Evolutionary conservation across 176 grass and related monocot genomes (phyloP).

Genomic region (Aegilops bicornis): DNA sequence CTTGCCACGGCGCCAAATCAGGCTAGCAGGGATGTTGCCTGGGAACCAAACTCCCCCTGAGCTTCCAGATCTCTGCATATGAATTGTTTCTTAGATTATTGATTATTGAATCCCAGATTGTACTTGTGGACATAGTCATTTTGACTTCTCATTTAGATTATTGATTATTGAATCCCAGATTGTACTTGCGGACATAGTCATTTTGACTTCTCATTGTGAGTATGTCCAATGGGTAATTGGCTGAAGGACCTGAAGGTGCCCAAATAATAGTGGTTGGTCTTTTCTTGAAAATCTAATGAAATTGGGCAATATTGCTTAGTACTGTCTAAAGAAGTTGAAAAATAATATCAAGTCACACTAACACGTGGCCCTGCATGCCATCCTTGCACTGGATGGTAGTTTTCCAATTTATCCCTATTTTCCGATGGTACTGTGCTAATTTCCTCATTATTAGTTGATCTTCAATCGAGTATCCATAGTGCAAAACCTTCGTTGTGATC

Average conservation of each 20-base stretch:
- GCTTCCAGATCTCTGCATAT: too few species aligned
- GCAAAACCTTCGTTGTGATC: constrained; percentile 6
- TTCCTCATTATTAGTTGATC: not conserved
- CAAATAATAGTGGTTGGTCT: not conserved
- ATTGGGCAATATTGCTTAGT: not conserved
- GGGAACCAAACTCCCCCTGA: too few species aligned
- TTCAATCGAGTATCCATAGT: not conserved
- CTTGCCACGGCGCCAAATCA: too few species aligned
- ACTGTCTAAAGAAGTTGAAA: constrained; percentile 2
- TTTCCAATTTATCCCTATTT: not conserved
- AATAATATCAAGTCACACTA: not conserved
- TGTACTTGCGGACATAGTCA: too few species aligned
- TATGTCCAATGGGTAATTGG: too few species aligned
- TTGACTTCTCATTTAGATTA: too few species aligned
- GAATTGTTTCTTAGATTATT: too few species aligned
- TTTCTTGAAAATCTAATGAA: not conserved
- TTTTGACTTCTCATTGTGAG: too few species aligned
- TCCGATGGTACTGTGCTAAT: not conserved
- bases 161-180: too few species aligned
- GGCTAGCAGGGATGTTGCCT: too few species aligned
- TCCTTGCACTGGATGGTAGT: not conserved
- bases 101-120: too few species aligned
- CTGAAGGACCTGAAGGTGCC: not conserved
- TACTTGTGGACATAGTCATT: too few species aligned
- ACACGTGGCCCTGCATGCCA: not conserved